A percentile compares a stretch with the other conserved stretches of the same genome.
phyloP scores from a whole-genome alignment of 768 basidiomycete species.

The Coprinopsis cinerea region DNA sequence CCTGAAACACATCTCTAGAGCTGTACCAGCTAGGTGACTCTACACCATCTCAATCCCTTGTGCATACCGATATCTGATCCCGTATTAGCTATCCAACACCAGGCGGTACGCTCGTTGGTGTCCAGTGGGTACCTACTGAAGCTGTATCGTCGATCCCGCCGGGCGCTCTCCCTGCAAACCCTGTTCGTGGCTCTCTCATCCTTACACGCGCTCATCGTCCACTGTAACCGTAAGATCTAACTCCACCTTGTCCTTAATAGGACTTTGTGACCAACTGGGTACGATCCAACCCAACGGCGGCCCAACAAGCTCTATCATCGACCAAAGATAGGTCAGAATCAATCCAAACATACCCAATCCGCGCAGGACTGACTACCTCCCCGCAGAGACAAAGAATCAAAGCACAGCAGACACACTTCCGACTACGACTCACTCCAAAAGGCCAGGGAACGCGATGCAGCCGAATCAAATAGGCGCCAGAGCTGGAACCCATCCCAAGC shows the following conservation, averaged over 20 bases:
- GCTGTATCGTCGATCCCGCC: constrained; percentile 53
- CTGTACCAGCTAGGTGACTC: constrained; percentile 65
- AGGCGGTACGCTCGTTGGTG: constrained; percentile 60
- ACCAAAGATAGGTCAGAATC: neutral
- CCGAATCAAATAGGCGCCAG: constrained; percentile 41
- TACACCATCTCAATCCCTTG: constrained; percentile 4
- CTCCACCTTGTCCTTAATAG: neutral
- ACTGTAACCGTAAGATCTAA: too few relatives aligned
- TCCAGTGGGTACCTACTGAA: constrained; percentile 67
- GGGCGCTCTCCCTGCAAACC: constrained; percentile 54
- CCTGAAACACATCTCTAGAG: constrained; percentile 40
- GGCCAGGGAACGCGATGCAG: constrained; percentile 51
- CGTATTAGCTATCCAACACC: constrained; percentile 63
- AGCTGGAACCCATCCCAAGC: constrained; percentile 43
- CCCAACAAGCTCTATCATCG: neutral
- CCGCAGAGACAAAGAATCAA: constrained; percentile 40
- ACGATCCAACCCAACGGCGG: constrained; percentile 28
- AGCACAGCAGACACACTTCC: constrained; percentile 43
- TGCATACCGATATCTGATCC: constrained; percentile 19
- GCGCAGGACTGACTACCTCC: constrained; percentile 40
- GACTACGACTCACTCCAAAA: constrained; percentile 51
- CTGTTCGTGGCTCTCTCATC: constrained; percentile 31
- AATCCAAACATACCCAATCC: constrained; percentile 41
- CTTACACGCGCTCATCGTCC: too few relatives aligned
- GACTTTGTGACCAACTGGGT: constrained; percentile 35